These are phyloP conservation scores for Zea luxurians DNA, from an alignment of 176 grass and related monocot species.

Conservation along the genomic window DNA sequence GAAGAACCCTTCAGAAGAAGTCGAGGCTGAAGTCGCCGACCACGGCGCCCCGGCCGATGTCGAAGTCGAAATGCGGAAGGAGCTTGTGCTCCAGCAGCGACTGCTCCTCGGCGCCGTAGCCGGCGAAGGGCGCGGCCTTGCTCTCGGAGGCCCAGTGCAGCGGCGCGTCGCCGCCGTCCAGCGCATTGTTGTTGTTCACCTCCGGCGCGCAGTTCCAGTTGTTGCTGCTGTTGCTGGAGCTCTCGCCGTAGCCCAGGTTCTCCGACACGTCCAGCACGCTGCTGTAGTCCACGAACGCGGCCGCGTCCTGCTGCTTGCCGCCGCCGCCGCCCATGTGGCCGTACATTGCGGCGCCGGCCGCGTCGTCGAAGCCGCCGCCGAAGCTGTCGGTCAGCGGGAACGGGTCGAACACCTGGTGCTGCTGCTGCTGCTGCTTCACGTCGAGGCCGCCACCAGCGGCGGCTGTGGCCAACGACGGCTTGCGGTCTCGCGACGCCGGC, in stretches of 20 bases:
- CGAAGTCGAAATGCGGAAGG: constrained; percentile 54
- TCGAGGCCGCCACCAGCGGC: background rate
- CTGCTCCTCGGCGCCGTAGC: constrained; percentile 36
- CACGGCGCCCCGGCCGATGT: constrained; percentile 41
- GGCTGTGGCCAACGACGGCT: background rate
- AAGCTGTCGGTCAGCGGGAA: constrained; percentile 62
- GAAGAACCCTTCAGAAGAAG: constrained; percentile 45
- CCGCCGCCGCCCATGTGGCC: constrained; percentile 22
- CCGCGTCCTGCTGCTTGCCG: constrained; percentile 27
- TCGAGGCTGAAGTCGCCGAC: constrained; percentile 75
- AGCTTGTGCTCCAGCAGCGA: constrained; percentile 66
- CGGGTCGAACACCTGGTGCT: constrained; percentile 57
- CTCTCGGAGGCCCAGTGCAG: constrained; percentile 68
- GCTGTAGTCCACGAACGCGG: constrained; percentile 60
- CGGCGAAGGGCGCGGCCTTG: constrained; percentile 30
- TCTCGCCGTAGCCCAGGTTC: constrained; percentile 73
- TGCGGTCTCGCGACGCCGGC: constrained; percentile 5
- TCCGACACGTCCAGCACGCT: constrained; percentile 73
- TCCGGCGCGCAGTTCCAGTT: constrained; percentile 67
- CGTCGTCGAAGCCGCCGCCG: constrained; percentile 42
- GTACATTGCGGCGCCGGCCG: constrained; percentile 25
- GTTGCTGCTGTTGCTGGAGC: constrained; percentile 84
- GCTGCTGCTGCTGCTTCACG: constrained; percentile 24
- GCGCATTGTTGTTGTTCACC: constrained; percentile 14
- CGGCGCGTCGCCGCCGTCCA: constrained; percentile 48